Conservation (phyloP, 2,329 filamentous ascomycete species). For the Curvularia sp. region DNA sequence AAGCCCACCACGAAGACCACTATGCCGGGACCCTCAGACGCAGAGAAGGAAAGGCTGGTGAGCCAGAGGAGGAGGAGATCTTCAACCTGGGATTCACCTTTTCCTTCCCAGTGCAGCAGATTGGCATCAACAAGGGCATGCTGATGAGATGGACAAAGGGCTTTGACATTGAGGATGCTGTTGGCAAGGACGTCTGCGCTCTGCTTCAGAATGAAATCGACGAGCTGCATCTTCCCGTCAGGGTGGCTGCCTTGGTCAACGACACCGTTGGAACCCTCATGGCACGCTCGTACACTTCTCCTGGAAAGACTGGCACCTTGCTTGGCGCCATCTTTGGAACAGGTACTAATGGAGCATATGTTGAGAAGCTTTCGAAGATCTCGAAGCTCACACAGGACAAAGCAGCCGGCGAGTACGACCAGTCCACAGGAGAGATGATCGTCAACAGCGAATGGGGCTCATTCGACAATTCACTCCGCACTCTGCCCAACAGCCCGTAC, state of each 20-base stretch:
- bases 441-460: constrained; percentile 99
- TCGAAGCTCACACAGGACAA: constrained; percentile 69
- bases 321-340: constrained; percentile 98
- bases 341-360: constrained; percentile 95
- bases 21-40: constrained; percentile 74
- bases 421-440: constrained; percentile 89
- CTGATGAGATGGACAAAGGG: constrained; percentile 98
- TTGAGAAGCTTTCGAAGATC: constrained; percentile 87
- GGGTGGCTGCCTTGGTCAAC: constrained; percentile 94
- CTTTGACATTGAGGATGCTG: constrained; percentile 92
- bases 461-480: constrained; percentile 91
- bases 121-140: constrained; percentile 92
- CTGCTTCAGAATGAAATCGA: constrained; percentile 91
- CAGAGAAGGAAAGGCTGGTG: constrained; percentile 66
- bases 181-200: constrained; percentile 93
- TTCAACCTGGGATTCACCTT: constrained; percentile 99
- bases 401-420: constrained; percentile 69
- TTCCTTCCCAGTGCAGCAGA: constrained; percentile 93
- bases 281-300: constrained; percentile 94
- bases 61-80: constrained; percentile 71
- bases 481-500: constrained; percentile 84
- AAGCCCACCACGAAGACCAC: constrained; percentile 85
- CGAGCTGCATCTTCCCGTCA: constrained; percentile 82
- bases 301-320: constrained; percentile 82
- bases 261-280: constrained; percentile 98